Conservation (phyloP, 257 asterid species). For the Paraleonurus japonicus region DNA sequence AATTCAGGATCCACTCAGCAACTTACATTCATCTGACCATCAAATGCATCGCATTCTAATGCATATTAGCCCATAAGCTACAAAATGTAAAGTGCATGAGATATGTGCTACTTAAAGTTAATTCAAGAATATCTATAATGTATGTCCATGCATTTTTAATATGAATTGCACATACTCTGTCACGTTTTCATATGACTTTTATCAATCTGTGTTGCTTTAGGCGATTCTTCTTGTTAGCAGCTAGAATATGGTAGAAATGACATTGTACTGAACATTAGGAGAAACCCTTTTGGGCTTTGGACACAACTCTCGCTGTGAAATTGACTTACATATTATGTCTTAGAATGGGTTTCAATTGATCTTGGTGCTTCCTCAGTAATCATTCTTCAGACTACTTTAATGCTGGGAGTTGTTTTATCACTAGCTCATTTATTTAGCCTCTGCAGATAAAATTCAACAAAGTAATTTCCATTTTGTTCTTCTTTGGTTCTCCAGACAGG, state of each 20-base stretch:
- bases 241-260: background rate
- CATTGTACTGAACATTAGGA: background rate
- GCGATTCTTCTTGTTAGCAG: conserved; percentile 5
- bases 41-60: background rate
- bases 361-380: background rate
- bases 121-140: background rate
- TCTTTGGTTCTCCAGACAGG: conserved; percentile 74
- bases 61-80: background rate
- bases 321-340: background rate
- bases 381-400: conserved; percentile 4
- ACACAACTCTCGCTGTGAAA: background rate
- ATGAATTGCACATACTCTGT: conserved; percentile 5
- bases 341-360: background rate
- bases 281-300: background rate
- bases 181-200: background rate
- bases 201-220: conserved; percentile 4
- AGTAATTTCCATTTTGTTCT: conserved; percentile 26
- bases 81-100: background rate
- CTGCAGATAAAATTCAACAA: conserved; percentile 14
- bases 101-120: background rate
- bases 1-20: background rate
- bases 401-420: conserved; percentile 5
- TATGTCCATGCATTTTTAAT: background rate
- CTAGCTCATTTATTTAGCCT: conserved; percentile 14
- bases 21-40: background rate